Conservation (phyloP, 306 rosid genomes). For the Vigna trinervia region DNA sequence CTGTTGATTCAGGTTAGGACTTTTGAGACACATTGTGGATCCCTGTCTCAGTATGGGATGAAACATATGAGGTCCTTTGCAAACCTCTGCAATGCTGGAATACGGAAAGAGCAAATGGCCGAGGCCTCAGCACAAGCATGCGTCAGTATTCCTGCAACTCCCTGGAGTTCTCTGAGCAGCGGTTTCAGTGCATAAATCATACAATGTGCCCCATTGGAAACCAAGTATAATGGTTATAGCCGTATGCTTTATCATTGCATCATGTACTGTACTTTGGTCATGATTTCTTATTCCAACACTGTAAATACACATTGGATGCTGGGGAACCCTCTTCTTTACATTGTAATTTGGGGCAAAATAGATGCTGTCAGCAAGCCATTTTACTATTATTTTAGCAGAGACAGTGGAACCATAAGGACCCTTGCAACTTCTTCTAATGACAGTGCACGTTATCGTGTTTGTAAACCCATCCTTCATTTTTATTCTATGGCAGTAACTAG, state of each 20-base stretch:
- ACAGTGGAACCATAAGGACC: no score
- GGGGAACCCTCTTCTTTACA: conserved; percentile 1
- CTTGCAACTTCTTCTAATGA: no score
- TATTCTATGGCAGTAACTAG: not conserved
- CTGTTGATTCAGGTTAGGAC: conserved; percentile 74
- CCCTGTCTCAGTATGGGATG: conserved; percentile 94
- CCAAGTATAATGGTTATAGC: conserved; percentile 22
- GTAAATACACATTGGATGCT: not conserved
- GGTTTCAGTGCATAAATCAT: conserved; percentile 76
- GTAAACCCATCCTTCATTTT: not conserved
- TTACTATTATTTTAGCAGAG: not conserved
- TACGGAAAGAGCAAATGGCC: conserved; percentile 66
- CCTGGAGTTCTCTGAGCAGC: conserved; percentile 78
- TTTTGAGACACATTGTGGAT: conserved; percentile 90
- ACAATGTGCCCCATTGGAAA: conserved; percentile 20
- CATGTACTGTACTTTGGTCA: conserved; percentile 7
- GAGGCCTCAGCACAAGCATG: conserved; percentile 93
- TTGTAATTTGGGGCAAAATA: conserved; percentile 35
- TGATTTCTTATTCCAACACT: not conserved
- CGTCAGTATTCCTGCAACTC: conserved; percentile 59
- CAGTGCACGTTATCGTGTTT: no score
- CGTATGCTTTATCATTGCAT: not conserved
- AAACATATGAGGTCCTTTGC: conserved; percentile 96
- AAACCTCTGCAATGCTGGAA: conserved; percentile 90
- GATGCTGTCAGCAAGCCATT: conserved; percentile 33